Evolutionary conservation across 768 basidiomycete genomes (phyloP).

Genomic region (Tylopilus balloui): DNA sequence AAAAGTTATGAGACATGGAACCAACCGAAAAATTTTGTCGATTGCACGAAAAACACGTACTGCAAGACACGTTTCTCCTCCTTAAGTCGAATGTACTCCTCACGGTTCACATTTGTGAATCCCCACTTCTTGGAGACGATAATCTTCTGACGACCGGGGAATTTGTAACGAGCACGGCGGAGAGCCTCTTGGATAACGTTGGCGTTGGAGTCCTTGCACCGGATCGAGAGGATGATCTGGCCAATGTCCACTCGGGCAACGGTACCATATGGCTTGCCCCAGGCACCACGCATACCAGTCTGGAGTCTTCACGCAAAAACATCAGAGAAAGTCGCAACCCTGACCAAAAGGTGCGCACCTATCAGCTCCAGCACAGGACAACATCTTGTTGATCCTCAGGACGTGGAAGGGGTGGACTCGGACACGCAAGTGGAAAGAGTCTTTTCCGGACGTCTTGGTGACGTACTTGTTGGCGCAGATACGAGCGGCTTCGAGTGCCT

Average conservation of each 20-base stretch:
- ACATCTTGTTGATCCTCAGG: constrained; percentile 99
- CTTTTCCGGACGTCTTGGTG: constrained; percentile 96
- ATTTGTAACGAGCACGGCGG: constrained; percentile 98
- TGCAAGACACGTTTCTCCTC: constrained; percentile 85
- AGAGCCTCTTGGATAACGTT: constrained; percentile 94
- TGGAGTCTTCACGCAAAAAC: constrained; percentile 53
- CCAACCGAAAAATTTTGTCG: no score
- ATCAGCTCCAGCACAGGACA: constrained; percentile 99
- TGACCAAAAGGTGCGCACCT: constrained; percentile 41
- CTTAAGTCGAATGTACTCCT: constrained; percentile 85
- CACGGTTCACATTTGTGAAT: constrained; percentile 91
- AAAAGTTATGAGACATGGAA: not conserved
- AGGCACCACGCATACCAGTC: constrained; percentile 98
- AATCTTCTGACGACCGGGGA: constrained; percentile 98
- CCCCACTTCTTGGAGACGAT: constrained; percentile 98
- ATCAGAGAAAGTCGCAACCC: not conserved
- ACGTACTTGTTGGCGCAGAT: constrained; percentile 99
- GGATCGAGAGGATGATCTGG: constrained; percentile 88
- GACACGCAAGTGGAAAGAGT: constrained; percentile 97
- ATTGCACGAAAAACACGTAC: constrained; percentile 44
- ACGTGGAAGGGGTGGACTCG: constrained; percentile 99
- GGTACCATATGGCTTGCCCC: constrained; percentile 98
- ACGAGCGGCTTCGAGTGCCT: constrained; percentile 96
- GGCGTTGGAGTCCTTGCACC: constrained; percentile 85
- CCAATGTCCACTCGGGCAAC: constrained; percentile 97